phyloP scores from a whole-genome alignment of 2,329 filamentous ascomycete genomes.

The Mariannaea elegans region DNA sequence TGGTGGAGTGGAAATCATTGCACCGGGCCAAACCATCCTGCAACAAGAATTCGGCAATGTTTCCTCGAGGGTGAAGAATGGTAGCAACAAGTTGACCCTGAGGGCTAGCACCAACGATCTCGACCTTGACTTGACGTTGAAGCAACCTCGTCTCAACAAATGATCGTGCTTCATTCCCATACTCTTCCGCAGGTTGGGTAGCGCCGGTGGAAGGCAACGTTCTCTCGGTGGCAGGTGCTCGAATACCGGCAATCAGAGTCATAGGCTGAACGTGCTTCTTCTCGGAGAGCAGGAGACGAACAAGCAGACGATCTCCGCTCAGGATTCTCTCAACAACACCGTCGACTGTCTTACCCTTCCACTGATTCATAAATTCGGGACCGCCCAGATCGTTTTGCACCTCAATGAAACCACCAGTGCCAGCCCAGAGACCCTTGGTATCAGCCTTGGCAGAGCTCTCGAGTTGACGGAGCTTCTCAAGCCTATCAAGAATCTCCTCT shows the following conservation, averaged over 20 bases:
- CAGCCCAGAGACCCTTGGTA: slow-evolving; percentile 82
- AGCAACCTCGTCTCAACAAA: slow-evolving; percentile 89
- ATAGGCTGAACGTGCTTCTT: slow-evolving; percentile 90
- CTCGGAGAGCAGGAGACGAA: slow-evolving; percentile 81
- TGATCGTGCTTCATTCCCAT: slow-evolving; percentile 85
- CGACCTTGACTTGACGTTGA: slow-evolving; percentile 84
- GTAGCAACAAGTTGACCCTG: slow-evolving; percentile 92
- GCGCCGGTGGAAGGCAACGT: slow-evolving; percentile 80
- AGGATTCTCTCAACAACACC: slow-evolving; percentile 91
- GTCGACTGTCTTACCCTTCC: slow-evolving; percentile 87
- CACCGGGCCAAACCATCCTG: slow-evolving; percentile 90
- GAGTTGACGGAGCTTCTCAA: slow-evolving; percentile 80
- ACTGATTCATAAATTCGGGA: slow-evolving; percentile 80
- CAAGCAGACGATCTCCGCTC: slow-evolving; percentile 87
- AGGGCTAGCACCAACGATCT: slow-evolving; percentile 85
- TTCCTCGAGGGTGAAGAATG: slow-evolving; percentile 88
- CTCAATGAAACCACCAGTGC: slow-evolving; percentile 72
- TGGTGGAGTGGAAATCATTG: slow-evolving; percentile 93
- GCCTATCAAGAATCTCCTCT: slow-evolving; percentile 73
- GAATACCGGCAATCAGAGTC: slow-evolving; percentile 87
- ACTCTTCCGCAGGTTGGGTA: slow-evolving; percentile 86
- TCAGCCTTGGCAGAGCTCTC: slow-evolving; percentile 82
- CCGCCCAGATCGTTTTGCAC: slow-evolving; percentile 84
- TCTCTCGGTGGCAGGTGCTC: slow-evolving; percentile 88
- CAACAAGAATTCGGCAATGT: slow-evolving; percentile 90